phyloP scores from a whole-genome alignment of 805 yeast genomes.

The Blastobotrys americana region DNA sequence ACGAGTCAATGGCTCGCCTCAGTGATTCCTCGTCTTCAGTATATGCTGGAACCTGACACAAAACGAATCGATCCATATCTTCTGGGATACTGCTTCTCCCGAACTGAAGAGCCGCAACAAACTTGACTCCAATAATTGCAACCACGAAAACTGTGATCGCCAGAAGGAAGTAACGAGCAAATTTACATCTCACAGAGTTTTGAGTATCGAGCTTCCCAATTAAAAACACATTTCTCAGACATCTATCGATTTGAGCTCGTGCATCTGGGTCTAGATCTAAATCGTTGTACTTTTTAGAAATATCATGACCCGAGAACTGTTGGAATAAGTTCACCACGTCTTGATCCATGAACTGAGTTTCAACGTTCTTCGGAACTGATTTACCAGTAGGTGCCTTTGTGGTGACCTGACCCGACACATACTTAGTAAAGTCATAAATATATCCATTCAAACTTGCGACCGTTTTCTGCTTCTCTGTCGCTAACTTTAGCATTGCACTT shows the following conservation, averaged over 20 bases:
- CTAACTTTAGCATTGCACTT: conserved; percentile 24
- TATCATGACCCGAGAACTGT: conserved; percentile 31
- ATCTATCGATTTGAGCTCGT: conserved; percentile 26
- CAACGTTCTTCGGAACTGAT: conserved; percentile 19
- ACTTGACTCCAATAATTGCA: conserved; percentile 31
- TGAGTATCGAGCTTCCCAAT: conserved; percentile 36
- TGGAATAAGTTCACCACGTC: conserved; percentile 30
- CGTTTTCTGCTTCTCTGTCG: conserved; percentile 18
- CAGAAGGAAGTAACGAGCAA: conserved; percentile 37
- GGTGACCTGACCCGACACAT: conserved; percentile 31
- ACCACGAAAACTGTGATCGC: conserved; percentile 35
- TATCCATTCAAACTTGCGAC: conserved; percentile 32
- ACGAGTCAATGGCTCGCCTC: conserved; percentile 51
- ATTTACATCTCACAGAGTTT: conserved; percentile 32
- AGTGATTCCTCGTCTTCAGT: conserved; percentile 53
- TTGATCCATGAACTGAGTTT: conserved; percentile 29
- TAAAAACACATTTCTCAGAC: conserved; percentile 35
- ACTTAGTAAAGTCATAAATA: conserved; percentile 34
- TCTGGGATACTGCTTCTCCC: conserved; percentile 31
- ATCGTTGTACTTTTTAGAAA: conserved; percentile 24
- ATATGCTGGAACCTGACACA: conserved; percentile 48
- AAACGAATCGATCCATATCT: conserved; percentile 34
- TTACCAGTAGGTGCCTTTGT: conserved; percentile 27
- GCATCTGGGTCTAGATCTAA: conserved; percentile 23
- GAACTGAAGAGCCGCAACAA: conserved; percentile 37